Evolutionary conservation across 129 eudicot genomes (phyloP), one percentile per base, ranked within the genome.

Genomic region (Oenanthe sinensis): DNA sequence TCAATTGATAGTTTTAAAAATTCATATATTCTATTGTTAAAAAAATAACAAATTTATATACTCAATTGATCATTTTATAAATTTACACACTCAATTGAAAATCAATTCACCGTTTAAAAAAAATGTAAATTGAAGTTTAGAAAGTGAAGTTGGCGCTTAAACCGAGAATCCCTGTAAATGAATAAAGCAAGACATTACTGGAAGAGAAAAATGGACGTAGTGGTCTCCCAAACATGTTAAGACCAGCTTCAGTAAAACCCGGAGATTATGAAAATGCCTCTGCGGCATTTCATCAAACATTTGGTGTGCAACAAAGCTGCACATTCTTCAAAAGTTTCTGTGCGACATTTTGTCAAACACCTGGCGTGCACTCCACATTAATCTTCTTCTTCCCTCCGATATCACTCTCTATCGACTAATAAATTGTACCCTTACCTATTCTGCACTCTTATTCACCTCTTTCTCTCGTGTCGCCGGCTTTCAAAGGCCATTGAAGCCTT

Each of bases 371-470:
- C 4, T 4, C 19, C 47, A 28, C 20, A 65, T 65, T 65, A 42
- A 26, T 81, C 77, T 52, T 36, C 54, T 78, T 40, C 16, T 73
- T n/a, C 73, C 69, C 50, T 54, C 77, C 36, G 1, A 33, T 14
- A 68, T 52, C 75, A 11, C 72, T 63, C 77, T 45, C 74, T 44
- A 22, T 83, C 6, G 49, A 81, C 16, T 15, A 5, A 45, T 37
- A 82, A 54, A 33, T 75, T 82, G 78, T 85, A 87, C 78, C 80
- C 96, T 28, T 85, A 93, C 1, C 82, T 92, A 77, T 90, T 88
- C 92, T 90, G 93, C 86, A 87, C 96, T 7, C 85, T 90, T 54
- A 87, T 92, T 86, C 93, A 88, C 77, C 93, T 92, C 48, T 90
- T 85, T 70, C 89, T 92, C 49, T 86, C 92, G n/a, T 82, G 81